Evolutionary conservation across 148 eudicot genomes (phyloP), one percentile per base, ranked within the genome.

Genomic region (Rhododendron molle): DNA sequence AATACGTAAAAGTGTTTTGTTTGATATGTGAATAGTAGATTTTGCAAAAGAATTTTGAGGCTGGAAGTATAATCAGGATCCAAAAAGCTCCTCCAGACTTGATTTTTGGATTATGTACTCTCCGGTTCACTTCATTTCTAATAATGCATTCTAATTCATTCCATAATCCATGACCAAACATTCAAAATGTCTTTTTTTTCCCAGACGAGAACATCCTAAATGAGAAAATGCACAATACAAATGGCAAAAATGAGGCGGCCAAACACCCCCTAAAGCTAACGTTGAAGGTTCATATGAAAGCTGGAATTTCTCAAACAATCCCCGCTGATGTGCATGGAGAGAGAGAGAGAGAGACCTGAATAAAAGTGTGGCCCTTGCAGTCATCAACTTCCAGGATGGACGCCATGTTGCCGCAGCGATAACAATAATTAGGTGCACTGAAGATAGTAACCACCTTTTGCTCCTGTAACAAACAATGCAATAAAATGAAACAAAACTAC

Each of bases 371-470:
- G 84, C 94, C 96, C 73, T 89, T 92, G 95, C 96, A 94, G 86
- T 94, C 98, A 85, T 96, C 98, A 34, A 96, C 98, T 89, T 96
- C 98, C 78, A 96, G 89, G 84, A 96, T 96, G 85, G 98, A 96
- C 38, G 98, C 98, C 98, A 96, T 96, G 85, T 96, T 96, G 78
- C 98, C 98, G 89, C 98, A 96, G 30, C 98, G 96, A 72, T 94
- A 96, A 78, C 98, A 96, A 89, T 96, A 96, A 87, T 96, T 96
- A 76, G 98, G 98, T 81, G 98, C 98, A 90, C 98, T 94, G 79
- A 96, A 96, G 78, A 96, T 96, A 7, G 98, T 96, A 32, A 96
- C 98, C 47, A 96, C 98, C 90, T 96, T 96, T 92, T 96, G 98
- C 40, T 96, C 98, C 98, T 96, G 93, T 44, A 65, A 79, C 78